Conservation (phyloP, 2,329 filamentous ascomycete species). For the Trichoderma sp. region DNA sequence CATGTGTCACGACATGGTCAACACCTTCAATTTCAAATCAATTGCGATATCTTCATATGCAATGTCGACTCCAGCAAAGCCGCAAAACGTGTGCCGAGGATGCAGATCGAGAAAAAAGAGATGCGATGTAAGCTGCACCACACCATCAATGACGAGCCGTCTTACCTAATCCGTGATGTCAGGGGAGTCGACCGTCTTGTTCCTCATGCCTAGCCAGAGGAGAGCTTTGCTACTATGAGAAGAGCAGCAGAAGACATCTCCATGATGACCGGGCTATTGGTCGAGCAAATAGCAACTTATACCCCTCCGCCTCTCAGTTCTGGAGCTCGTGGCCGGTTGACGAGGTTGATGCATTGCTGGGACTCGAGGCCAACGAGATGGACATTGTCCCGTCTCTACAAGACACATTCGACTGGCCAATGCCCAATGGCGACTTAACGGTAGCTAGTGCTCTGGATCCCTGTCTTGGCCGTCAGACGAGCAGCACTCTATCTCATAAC, state of each 20-base stretch:
- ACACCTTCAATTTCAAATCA: no score
- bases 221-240: slow-evolving; percentile 33
- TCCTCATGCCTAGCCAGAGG: slow-evolving; percentile 32
- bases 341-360: slow-evolving; percentile 4
- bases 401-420: slow-evolving; percentile 4
- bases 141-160: neutral
- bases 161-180: neutral
- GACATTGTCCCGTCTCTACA: neutral
- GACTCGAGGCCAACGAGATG: neutral
- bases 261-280: neutral
- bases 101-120: slow-evolving; percentile 37
- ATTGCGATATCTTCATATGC: neutral
- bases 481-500: neutral
- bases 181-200: slow-evolving; percentile 32
- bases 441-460: neutral
- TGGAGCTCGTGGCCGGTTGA: slow-evolving; percentile 24
- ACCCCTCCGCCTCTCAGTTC: neutral
- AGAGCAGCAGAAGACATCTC: neutral
- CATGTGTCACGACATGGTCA: no score
- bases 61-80: slow-evolving; percentile 35
- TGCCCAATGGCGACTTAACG: neutral
- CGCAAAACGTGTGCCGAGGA: slow-evolving; percentile 34
- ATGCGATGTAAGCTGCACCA: slow-evolving; percentile 31
- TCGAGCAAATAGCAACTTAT: neutral
- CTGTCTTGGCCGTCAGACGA: neutral